These are phyloP conservation scores for Telopea speciosissima DNA, from an alignment of 177 flowering plant genomes.

Conservation along the genomic window DNA sequence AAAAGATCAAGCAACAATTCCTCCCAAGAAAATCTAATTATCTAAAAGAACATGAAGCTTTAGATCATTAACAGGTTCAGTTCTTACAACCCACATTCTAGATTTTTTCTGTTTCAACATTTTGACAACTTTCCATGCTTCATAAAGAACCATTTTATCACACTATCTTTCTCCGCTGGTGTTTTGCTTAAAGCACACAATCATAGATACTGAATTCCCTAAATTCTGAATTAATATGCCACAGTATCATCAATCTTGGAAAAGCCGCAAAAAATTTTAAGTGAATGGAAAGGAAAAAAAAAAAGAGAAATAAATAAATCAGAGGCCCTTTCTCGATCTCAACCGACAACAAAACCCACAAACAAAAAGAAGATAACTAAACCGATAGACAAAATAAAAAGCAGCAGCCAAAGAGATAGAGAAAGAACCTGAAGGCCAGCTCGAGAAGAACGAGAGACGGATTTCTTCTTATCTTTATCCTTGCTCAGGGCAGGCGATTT, in stretches of 20 bases:
- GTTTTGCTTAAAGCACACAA: too few species aligned
- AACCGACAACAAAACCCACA: background rate
- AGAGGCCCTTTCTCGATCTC: background rate
- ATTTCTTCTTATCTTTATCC: slow-evolving; percentile 1
- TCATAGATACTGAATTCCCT: background rate
- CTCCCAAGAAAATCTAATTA: too few species aligned
- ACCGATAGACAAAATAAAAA: background rate
- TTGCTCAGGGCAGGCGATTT: background rate
- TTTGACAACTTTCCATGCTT: too few species aligned
- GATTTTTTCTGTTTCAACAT: too few species aligned
- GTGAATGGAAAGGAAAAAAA: too few species aligned
- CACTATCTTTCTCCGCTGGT: too few species aligned
- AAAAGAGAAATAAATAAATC: background rate
- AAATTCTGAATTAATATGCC: background rate
- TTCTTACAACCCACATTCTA: too few species aligned
- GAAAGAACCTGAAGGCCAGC: background rate
- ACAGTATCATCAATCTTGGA: background rate
- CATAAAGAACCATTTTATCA: too few species aligned
- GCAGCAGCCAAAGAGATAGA: background rate
- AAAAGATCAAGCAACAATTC: too few species aligned
- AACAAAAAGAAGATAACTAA: background rate
- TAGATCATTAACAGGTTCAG: too few species aligned
- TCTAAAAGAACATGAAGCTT: too few species aligned
- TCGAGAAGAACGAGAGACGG: slow-evolving; percentile 3
- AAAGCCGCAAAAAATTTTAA: background rate